Evolutionary conservation across 371 early-diverging fungal species (phyloP).

Genomic region (Mortierella sp.): DNA sequence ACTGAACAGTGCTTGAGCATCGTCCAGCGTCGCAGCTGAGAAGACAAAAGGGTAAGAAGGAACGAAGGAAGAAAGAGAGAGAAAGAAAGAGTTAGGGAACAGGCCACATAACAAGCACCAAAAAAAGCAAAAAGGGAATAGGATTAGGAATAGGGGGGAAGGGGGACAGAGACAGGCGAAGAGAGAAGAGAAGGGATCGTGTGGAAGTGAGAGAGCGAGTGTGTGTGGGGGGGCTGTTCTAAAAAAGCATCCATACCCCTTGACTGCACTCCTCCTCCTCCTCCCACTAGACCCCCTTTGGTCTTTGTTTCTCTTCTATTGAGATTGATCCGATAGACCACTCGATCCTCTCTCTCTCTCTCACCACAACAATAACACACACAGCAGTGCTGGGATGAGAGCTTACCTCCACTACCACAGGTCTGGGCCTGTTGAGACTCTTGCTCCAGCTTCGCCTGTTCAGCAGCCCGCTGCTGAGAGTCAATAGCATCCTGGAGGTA

Average conservation of each 20-base stretch:
- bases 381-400: too few relatives aligned
- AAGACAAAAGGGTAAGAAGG: neutral
- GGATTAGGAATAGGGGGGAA: conserved; percentile 4
- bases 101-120: too few relatives aligned
- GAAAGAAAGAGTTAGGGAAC: too few relatives aligned
- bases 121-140: neutral
- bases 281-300: too few relatives aligned
- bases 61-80: neutral
- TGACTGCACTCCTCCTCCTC: too few relatives aligned
- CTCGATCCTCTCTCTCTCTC: neutral
- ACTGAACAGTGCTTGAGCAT: conserved; percentile 45
- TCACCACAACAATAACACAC: too few relatives aligned
- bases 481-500: conserved; percentile 72
- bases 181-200: neutral
- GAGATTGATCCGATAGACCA: too few relatives aligned
- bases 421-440: conserved; percentile 6
- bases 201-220: neutral
- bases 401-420: conserved; percentile 10
- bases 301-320: too few relatives aligned
- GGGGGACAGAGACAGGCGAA: neutral
- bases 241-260: too few relatives aligned
- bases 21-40: conserved; percentile 33
- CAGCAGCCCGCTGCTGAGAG: conserved; percentile 43
- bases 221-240: neutral
- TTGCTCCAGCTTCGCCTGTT: conserved; percentile 14